Base-by-base conservation (phyloP, 129 eudicot species). In the Helichrysum umbraculigerum region DNA sequence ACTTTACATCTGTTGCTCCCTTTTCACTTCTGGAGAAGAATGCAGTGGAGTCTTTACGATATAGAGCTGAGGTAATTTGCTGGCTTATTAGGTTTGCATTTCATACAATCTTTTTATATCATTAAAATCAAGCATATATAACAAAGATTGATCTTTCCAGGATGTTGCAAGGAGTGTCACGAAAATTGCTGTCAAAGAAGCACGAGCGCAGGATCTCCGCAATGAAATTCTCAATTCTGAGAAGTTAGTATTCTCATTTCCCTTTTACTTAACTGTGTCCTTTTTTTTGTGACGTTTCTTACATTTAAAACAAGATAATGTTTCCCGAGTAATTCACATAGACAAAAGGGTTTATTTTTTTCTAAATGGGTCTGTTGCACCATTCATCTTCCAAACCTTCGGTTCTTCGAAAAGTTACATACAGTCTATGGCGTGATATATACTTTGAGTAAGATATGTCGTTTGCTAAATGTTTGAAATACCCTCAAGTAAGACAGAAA, bases 151-250 rank as follows among this genome's bases (percentile, higher is more conserved):
- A 78, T 34, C 51, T 63, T 77, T 68, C 35, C 92, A 95, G 99
- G 99, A 95, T 83, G 96, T 91, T 69, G 91, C 92, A 51, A 89
- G 99, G 78, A 91, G 97, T 69, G 89, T 95, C 47, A 95, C 99
- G 50, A 91, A 86, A 81, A 66, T 95, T 82, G 96, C 92, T 10
- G 97, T 95, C 32, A 88, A 89, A 80, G 99, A 95, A 86, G 83
- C 99, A 11, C 85, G 97, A 25, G 99, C 99, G 5, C 94, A 89
- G 79, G 99, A 95, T 85, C 79, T 95, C n/a, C 88, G 97, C 78
- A 95, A 89, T 70, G 99, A 95, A 84, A 91, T 95, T 78, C 92
- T 95, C 68, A 95, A 95, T 77, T 95, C 99, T 42, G 97, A 91
- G 41, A 95, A 95, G 97, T 89, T 56, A 81, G 98, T 78, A 22